Base-by-base conservation (phyloP, 768 basidiomycete genomes). In the Pluteus cervinus region DNA sequence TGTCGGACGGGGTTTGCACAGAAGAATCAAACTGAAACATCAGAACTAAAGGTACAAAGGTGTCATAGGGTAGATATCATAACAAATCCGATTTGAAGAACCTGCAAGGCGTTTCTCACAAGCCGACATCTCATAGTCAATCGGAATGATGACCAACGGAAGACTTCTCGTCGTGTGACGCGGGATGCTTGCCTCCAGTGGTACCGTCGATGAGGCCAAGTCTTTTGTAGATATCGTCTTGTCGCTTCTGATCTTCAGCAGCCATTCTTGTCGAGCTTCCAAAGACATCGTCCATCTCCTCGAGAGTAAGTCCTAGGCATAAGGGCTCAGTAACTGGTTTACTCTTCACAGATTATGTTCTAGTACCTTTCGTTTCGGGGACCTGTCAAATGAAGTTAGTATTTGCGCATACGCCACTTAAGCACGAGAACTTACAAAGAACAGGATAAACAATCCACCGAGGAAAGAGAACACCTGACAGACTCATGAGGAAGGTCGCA, bases 271-370 rank as follows among this genome's bases (percentile, higher is more conserved):
- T 56, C 7, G 60, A 62, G 36, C 73, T 74, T 22, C 80, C 79
- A 55, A 89, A 89, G 14, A 83, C 73, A 20, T 74, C 73, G 56
- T 89, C 86, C 75, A 87, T 83, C 56, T 88, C 82, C 52, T 88
- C 85, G 31, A 87, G 65, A 3, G 76, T 73, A 3, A 82, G 65
- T 22, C 76, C 62, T 66, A 40, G 29, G 26, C 7, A 18, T 18
- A 18, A 36, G 24, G 20, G 16, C 21, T 29, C 16, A 46, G 16
- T 38, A 18, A 37, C 22, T 12, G n/a, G 11, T 33, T 31, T 17
- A 7, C n/a, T 20, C 5, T 28, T 22, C 23, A 36, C n/a, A 12
- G 12, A 25, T 18, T 24, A 15, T n/a, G 3, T 14, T 15, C 62
- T 55, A 35, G 62, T 55, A 48, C 79, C 79, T 60, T 84, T 84